phyloP scores from a whole-genome alignment of 2,329 filamentous ascomycete genomes.

The Colletotrichum coccodes region DNA sequence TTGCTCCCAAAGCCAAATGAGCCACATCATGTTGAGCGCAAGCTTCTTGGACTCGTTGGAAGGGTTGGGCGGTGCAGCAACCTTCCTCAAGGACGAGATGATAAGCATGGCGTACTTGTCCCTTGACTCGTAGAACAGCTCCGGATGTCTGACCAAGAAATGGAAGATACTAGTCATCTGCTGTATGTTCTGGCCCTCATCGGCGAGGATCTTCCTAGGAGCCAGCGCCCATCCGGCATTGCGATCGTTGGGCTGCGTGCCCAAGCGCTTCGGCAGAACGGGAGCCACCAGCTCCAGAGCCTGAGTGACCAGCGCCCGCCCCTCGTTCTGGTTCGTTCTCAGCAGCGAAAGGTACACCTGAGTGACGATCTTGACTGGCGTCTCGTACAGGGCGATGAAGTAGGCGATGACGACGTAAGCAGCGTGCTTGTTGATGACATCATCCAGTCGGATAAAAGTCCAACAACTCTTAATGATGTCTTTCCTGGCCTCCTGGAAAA shows the following conservation, averaged over 20 bases:
- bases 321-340: conserved; percentile 94
- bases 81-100: conserved; percentile 88
- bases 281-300: conserved; percentile 94
- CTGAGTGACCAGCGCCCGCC: conserved; percentile 90
- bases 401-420: conserved; percentile 97
- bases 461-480: conserved; percentile 99
- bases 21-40: conserved; percentile 87
- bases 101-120: conserved; percentile 92
- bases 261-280: conserved; percentile 86
- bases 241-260: conserved; percentile 72
- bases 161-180: conserved; percentile 98
- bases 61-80: conserved; percentile 83
- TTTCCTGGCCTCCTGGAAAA: conserved; percentile 91
- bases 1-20: conserved; percentile 95
- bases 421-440: conserved; percentile 98
- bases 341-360: conserved; percentile 94
- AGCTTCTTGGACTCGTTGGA: conserved; percentile 93
- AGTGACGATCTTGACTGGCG: conserved; percentile 92
- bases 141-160: conserved; percentile 91
- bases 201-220: conserved; percentile 88
- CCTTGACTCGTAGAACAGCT: conserved; percentile 93
- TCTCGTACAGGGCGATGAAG: conserved; percentile 97
- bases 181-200: conserved; percentile 94
- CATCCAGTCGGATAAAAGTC: conserved; percentile 98
- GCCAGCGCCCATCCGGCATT: conserved; percentile 90